Evolutionary conservation across 208 protist genomes (phyloP).

Genomic region (Crithidia bombi): DNA sequence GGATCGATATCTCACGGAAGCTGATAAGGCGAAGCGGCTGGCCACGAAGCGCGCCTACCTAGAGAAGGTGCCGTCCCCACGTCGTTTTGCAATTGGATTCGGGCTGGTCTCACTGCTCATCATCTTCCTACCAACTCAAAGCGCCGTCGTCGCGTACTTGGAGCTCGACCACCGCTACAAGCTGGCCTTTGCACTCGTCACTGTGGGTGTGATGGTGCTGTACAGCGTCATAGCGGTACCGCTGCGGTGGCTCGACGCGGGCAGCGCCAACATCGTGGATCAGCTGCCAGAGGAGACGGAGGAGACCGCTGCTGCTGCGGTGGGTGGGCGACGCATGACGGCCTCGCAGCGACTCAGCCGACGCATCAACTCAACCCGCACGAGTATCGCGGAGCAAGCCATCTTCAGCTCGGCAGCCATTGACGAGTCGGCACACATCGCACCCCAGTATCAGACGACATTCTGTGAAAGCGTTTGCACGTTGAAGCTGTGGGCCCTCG

Average conservation of each 20-base stretch:
- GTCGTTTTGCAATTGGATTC: slow-evolving; percentile 72
- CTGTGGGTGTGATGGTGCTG: slow-evolving; percentile 36
- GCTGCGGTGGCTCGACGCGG: slow-evolving; percentile 49
- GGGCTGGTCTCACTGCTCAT: slow-evolving; percentile 58
- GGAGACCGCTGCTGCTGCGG: slow-evolving; percentile 1
- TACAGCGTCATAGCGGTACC: slow-evolving; percentile 64
- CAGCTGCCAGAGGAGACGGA: slow-evolving; percentile 23
- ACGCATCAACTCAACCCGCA: slow-evolving; percentile 25
- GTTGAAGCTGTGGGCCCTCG: slow-evolving; percentile 55
- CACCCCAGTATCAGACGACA: slow-evolving; percentile 74
- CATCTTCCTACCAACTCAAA: slow-evolving; percentile 70
- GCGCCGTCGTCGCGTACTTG: slow-evolving; percentile 47
- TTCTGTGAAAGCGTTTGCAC: slow-evolving; percentile 59
- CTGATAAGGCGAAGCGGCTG: slow-evolving; percentile 38
- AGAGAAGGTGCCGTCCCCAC: slow-evolving; percentile 67
- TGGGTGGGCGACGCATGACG: slow-evolving; percentile 15
- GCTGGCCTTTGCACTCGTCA: slow-evolving; percentile 46
- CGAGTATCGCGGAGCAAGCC: slow-evolving; percentile 13
- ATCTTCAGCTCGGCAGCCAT: slow-evolving; percentile 21
- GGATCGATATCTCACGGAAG: slow-evolving; percentile 43
- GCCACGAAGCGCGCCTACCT: slow-evolving; percentile 51
- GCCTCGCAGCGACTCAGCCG: slow-evolving; percentile 37
- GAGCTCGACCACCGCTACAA: slow-evolving; percentile 36
- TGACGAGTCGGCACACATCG: slow-evolving; percentile 42
- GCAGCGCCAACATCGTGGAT: slow-evolving; percentile 29